Conservation (phyloP, 129 eudicot genomes). For the Apium graveolens region DNA sequence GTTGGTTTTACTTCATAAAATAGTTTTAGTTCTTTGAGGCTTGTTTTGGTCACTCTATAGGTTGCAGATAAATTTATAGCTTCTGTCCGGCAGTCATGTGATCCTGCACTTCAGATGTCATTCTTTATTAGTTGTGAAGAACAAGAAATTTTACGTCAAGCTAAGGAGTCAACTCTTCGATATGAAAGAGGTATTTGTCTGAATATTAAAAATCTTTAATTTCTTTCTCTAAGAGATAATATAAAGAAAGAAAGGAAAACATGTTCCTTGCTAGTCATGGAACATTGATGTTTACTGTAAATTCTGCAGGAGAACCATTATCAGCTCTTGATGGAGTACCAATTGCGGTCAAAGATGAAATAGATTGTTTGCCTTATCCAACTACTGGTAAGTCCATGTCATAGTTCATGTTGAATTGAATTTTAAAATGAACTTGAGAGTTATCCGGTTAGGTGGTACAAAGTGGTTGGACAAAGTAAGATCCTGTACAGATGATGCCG, state of each 20-base stretch:
- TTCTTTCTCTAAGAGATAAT: neutral
- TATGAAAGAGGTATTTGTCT: conserved; percentile 47
- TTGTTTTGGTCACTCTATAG: conserved; percentile 24
- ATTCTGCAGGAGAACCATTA: conserved; percentile 62
- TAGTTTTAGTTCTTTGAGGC: neutral
- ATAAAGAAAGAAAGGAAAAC: neutral
- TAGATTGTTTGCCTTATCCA: conserved; percentile 93
- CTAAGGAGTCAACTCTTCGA: conserved; percentile 72
- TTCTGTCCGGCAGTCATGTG: conserved; percentile 41
- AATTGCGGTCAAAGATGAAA: conserved; percentile 86
- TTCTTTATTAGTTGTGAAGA: conserved; percentile 59
- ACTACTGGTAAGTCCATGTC: conserved; percentile 59
- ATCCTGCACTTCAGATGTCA: conserved; percentile 50
- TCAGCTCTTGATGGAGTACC: conserved; percentile 95
- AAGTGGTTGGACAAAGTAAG: conserved; percentile 87
- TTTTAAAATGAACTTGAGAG: neutral
- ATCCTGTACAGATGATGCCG: conserved; percentile 68
- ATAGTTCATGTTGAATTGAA: neutral
- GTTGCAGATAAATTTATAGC: conserved; percentile 69
- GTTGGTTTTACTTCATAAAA: neutral
- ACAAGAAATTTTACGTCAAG: conserved; percentile 63
- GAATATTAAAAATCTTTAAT: too few species aligned
- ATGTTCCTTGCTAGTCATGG: neutral
- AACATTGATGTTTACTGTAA: conserved; percentile 8
- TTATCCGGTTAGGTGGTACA: conserved; percentile 62